Conservation (phyloP, 78 protist genomes). For the Protostelium mycophagum region DNA sequence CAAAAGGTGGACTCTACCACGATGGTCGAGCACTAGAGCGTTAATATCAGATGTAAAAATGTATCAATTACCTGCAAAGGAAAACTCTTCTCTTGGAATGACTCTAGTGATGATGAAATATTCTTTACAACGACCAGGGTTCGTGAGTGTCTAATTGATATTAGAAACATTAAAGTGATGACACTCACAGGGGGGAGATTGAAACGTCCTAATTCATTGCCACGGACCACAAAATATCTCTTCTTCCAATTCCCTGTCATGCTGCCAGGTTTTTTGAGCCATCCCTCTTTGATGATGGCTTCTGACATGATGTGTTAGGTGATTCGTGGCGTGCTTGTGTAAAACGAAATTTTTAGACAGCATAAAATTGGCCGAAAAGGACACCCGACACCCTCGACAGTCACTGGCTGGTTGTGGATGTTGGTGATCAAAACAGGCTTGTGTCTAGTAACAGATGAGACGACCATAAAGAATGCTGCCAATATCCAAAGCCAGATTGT, state of each 20-base stretch:
- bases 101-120: neutral
- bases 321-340: too few species aligned
- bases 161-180: neutral
- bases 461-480: too few species aligned
- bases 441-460: too few species aligned
- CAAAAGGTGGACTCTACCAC: neutral
- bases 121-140: neutral
- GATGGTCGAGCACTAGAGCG: neutral
- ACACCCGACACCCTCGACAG: too few species aligned
- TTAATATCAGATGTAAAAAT: neutral
- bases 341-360: too few species aligned
- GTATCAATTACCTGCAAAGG: neutral
- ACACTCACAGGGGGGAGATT: neutral
- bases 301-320: too few species aligned
- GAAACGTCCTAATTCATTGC: neutral
- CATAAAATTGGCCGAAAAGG: too few species aligned
- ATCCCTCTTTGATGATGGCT: neutral
- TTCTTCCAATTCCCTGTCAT: neutral
- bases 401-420: too few species aligned
- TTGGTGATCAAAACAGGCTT: too few species aligned
- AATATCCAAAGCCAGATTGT: too few species aligned
- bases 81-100: neutral
- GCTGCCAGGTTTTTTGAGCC: neutral
- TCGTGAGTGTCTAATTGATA: neutral
- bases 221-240: neutral